A percentile compares a stretch with the other conserved stretches of the same genome.
Conservation (phyloP, 2,329 filamentous ascomycete species). For the Colletotrichum musicola region DNA sequence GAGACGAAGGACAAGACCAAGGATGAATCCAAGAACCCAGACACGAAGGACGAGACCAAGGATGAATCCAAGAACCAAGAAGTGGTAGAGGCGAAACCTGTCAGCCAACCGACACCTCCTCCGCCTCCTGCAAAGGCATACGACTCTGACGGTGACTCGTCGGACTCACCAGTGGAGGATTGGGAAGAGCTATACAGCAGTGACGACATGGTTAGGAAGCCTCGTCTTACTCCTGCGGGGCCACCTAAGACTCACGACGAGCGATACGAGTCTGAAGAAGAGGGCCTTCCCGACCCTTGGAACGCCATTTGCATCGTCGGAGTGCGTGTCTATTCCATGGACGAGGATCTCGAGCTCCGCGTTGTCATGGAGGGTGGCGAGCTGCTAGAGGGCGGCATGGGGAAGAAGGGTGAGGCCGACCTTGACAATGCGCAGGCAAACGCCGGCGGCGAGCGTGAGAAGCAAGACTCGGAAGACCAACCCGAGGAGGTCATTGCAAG, state of each 20-base stretch:
- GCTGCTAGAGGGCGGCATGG: conserved; percentile 68
- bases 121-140: conserved; percentile 15
- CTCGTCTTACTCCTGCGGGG: conserved; percentile 54
- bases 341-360: conserved; percentile 65
- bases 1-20: too few relatives aligned
- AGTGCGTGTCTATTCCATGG: conserved; percentile 71
- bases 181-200: conserved; percentile 71
- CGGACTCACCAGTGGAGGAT: conserved; percentile 70
- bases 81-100: not conserved
- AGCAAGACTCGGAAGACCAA: conserved; percentile 41
- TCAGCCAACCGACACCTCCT: conserved; percentile 33
- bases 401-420: conserved; percentile 66
- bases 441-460: conserved; percentile 60
- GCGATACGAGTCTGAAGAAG: conserved; percentile 66
- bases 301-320: conserved; percentile 73
- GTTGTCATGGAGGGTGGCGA: conserved; percentile 69
- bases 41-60: too few relatives aligned
- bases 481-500: not conserved
- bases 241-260: conserved; percentile 50
- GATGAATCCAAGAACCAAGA: too few relatives aligned
- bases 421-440: conserved; percentile 70
- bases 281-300: conserved; percentile 69
- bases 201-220: conserved; percentile 69
- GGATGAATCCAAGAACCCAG: too few relatives aligned
- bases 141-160: conserved; percentile 66